Evolutionary conservation across 2,329 filamentous ascomycete species (phyloP), one percentile per base, ranked within the genome.

Genomic region (Lachnellula hyalina): DNA sequence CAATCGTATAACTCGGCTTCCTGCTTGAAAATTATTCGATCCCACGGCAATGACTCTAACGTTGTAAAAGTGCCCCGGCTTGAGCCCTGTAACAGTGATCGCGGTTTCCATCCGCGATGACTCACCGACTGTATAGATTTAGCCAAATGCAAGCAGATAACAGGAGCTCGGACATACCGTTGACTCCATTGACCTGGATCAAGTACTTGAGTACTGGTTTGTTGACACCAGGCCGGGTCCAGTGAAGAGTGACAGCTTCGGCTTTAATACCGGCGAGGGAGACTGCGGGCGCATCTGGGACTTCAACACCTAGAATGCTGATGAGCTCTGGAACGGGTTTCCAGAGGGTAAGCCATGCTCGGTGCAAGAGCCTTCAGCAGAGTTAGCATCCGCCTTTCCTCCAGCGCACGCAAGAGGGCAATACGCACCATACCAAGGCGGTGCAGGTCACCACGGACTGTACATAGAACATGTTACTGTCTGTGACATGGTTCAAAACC

Each of bases 311-410:
- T 47, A 99, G 84, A 49, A 96, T 89, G 64, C 86, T 86, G 65
- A 97, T 92, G 47, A 99, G 83, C 61, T 96, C 86, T 54, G 93
- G 89, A 54, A 96, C 90, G 23, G 93, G 91, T 65, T 93, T 96
- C 73, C 89, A 87, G 52, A 96, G 79, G 38, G 95, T 94, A 69
- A 92, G 89, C 75, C 88, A 90, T 58, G 90, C 89, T 68, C 94
- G 86, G 70, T 89, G 87, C 56, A 91, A 78, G 58, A 96, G 81
- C 90, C 90, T 94, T 61, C 35, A 7, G 14, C 51, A 34, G 41
- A 14, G 58, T 67, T 42, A 67, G 60, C 28, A 46, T 50, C 23
- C 45, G 28, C 19, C 7, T 15, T 19, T 14, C 15, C 47, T 25
- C 55, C 40, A 40, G 35, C 52, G 40, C 41, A 32, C 38, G 32